Evolutionary conservation across 371 early-diverging fungal genomes (phyloP), one percentile per base, ranked within the genome.

Genomic region (Furculomyces boomerangus): DNA sequence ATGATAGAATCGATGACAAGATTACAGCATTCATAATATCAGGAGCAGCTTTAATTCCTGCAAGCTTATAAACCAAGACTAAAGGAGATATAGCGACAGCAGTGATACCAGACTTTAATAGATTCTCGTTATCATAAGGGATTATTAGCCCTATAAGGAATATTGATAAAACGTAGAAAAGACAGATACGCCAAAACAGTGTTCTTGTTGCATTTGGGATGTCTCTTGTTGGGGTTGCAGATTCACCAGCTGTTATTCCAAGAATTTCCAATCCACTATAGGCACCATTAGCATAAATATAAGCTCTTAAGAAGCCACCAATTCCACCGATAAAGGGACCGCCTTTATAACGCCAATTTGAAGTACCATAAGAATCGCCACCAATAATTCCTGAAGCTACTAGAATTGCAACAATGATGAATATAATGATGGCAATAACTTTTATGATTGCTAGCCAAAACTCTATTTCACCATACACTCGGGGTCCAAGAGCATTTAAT

Each of bases 231-330:
- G 76, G 85, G 58, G 80, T 82, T 45, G 74, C 73, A 37, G 74
- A 75, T 67, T 83, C 85, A 59, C 79, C 83, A 14, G 80, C 82
- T 14, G 85, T 80, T 58, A 84, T 71, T 55, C 83, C 84, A 30
- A 84, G 74, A 57, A 77, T 71, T 63, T 81, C 86, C 0, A 87
- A 84, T 25, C 92, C 92, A 57, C 86, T 87, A 73, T 88, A 88
- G 18, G 82, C 78, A 64, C 84, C 88, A 46, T 83, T 83, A 20
- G 92, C 87, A 20, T 81, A 74, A 55, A 87, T 67, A 61, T 87
- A 82, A 0, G 80, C 80, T 54, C 77, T 73, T 41, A 85, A 57
- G 25, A 84, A 71, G 25, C 82, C 84, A 24, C 74, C 55, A 54
- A 83, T 62, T 25, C 77, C 80, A 48, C 79, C 78, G 44, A 76